These are phyloP conservation scores for Ascochyta pisi DNA, from an alignment of 2,329 filamentous ascomycete genomes.

Conservation along the genomic window DNA sequence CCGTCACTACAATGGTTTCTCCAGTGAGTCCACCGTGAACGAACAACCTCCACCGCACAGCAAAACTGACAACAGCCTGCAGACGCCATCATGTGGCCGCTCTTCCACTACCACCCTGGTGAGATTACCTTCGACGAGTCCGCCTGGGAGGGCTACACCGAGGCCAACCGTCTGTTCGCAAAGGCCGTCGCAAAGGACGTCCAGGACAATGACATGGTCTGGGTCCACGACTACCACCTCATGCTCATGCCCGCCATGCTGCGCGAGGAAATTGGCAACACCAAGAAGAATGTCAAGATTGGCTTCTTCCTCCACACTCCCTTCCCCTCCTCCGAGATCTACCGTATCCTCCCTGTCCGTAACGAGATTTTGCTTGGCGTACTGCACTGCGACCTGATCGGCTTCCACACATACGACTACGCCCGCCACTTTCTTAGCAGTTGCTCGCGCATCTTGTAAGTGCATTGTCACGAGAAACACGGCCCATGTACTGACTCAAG, in stretches of 20 bases:
- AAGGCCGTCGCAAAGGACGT: constrained; percentile 86
- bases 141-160: constrained; percentile 89
- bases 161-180: constrained; percentile 92
- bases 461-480: constrained; percentile 4
- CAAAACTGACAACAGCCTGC: constrained; percentile 17
- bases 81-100: constrained; percentile 96
- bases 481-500: constrained; percentile 11
- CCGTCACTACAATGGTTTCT: constrained; percentile 96
- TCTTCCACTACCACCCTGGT: constrained; percentile 98
- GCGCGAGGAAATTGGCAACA: constrained; percentile 81
- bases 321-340: constrained; percentile 96
- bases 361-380: constrained; percentile 87
- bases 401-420: constrained; percentile 99
- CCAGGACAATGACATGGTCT: constrained; percentile 91
- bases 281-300: constrained; percentile 92
- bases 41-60: not conserved
- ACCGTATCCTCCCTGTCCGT: constrained; percentile 90
- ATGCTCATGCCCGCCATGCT: constrained; percentile 98
- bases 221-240: constrained; percentile 98
- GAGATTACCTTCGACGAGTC: constrained; percentile 98
- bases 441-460: constrained; percentile 89
- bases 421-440: constrained; percentile 97
- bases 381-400: constrained; percentile 91
- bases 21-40: constrained; percentile 66
- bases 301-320: constrained; percentile 98